Conservation (phyloP, 2,329 filamentous ascomycete species). For the Epichloe amarillans region DNA sequence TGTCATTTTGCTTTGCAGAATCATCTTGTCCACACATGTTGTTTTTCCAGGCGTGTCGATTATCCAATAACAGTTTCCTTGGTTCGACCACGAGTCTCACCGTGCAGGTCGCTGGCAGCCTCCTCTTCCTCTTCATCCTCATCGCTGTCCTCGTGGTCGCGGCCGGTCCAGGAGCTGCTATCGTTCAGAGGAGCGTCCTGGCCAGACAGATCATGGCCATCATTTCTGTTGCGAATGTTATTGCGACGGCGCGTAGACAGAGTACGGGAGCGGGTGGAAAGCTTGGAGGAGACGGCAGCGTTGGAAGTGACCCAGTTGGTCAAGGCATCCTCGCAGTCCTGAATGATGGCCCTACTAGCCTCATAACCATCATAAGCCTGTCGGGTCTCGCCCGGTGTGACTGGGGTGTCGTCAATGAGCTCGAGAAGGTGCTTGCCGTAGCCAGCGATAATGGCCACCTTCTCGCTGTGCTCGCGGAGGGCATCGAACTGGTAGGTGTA, state of each 20-base stretch:
- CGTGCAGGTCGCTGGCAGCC: slow-evolving; percentile 38
- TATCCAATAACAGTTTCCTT: slow-evolving; percentile 37
- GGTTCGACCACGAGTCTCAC: slow-evolving; percentile 42
- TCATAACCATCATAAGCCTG: slow-evolving; percentile 96
- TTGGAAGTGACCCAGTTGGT: slow-evolving; percentile 95
- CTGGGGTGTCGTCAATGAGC: slow-evolving; percentile 88
- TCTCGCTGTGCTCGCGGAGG: slow-evolving; percentile 92
- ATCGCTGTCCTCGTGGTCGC: slow-evolving; percentile 50
- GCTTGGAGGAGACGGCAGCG: slow-evolving; percentile 73
- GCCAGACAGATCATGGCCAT: slow-evolving; percentile 64
- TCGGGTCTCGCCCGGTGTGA: slow-evolving; percentile 92
- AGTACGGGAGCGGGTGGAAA: slow-evolving; percentile 77
- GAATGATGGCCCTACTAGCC: slow-evolving; percentile 95
- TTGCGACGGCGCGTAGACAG: slow-evolving; percentile 74
- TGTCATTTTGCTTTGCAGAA: neutral
- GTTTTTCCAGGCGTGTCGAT: slow-evolving; percentile 1
- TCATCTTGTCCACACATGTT: neutral
- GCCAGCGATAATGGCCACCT: slow-evolving; percentile 92
- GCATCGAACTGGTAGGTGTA: slow-evolving; percentile 98
- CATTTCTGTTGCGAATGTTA: slow-evolving; percentile 52
- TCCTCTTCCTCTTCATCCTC: slow-evolving; percentile 49
- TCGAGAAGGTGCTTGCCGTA: slow-evolving; percentile 98
- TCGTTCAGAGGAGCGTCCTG: slow-evolving; percentile 73
- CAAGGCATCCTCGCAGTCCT: slow-evolving; percentile 94
- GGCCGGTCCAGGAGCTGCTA: slow-evolving; percentile 74